Evolutionary conservation across 1,139 yeast genomes (phyloP).

Genomic region (Hemisphaericaspora xylofermentans): DNA sequence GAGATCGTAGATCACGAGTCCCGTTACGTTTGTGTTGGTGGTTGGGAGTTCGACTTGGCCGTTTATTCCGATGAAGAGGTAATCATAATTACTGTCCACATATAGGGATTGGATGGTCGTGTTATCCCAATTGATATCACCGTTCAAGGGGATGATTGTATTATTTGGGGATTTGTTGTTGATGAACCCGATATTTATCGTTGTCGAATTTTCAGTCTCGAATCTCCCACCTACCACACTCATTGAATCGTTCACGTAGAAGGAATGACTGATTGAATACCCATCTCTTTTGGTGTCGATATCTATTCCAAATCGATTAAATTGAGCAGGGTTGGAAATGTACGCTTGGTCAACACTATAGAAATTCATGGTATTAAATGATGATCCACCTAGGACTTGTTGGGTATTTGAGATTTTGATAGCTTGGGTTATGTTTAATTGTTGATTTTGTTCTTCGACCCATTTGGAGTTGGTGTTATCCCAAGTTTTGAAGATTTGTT

Average conservation of each 20-base stretch:
- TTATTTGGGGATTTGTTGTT: conserved; percentile 23
- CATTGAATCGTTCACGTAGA: conserved; percentile 46
- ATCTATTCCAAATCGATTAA: conserved; percentile 25
- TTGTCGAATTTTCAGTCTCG: conserved; percentile 18
- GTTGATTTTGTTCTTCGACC: conserved; percentile 36
- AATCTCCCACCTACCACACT: conserved; percentile 56
- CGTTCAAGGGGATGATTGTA: conserved; percentile 26
- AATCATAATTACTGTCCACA: conserved; percentile 35
- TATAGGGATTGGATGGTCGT: conserved; percentile 42
- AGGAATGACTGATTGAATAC: conserved; percentile 44
- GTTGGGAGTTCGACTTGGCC: conserved; percentile 38
- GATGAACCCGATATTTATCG: conserved; percentile 43
- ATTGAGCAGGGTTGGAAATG: conserved; percentile 21
- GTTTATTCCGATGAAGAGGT: conserved; percentile 51
- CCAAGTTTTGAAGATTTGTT: conserved; percentile 34
- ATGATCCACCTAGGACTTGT: conserved; percentile 40
- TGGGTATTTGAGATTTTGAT: conserved; percentile 22
- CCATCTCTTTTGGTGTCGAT: conserved; percentile 14
- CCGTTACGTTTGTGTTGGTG: conserved; percentile 33
- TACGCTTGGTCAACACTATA: conserved; percentile 33
- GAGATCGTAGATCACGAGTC: conserved; percentile 55
- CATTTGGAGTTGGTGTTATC: conserved; percentile 36
- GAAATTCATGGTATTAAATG: conserved; percentile 38
- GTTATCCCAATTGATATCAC: conserved; percentile 38
- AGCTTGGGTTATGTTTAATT: conserved; percentile 39